Conservation (phyloP, 2,329 filamentous ascomycete genomes). For the Colletotrichum sp. region DNA sequence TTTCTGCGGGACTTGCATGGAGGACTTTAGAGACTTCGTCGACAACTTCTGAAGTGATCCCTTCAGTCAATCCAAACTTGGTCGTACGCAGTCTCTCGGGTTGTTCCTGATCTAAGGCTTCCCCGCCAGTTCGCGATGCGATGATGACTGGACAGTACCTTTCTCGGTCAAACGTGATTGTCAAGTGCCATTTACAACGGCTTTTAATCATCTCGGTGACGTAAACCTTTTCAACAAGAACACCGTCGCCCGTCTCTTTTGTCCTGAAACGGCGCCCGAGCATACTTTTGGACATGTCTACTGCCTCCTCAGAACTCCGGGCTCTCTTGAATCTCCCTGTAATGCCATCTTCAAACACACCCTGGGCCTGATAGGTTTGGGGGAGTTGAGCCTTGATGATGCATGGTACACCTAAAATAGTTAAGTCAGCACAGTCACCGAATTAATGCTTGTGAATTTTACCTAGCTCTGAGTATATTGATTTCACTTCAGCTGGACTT, state of each 20-base stretch:
- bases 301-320: slow-evolving; percentile 18
- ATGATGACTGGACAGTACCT: slow-evolving; percentile 40
- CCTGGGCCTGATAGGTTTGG: background rate
- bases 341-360: background rate
- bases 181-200: slow-evolving; percentile 43
- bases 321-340: background rate
- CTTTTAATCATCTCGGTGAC: slow-evolving; percentile 36
- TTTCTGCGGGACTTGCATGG: background rate
- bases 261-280: slow-evolving; percentile 7
- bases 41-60: slow-evolving; percentile 30
- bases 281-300: slow-evolving; percentile 24
- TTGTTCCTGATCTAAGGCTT: slow-evolving; percentile 11
- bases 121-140: slow-evolving; percentile 31
- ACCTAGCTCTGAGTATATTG: slow-evolving; percentile 29
- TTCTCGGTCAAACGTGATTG: slow-evolving; percentile 49
- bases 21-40: background rate
- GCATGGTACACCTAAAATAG: slow-evolving; percentile 24
- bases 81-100: slow-evolving; percentile 22
- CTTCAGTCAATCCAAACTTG: slow-evolving; percentile 28
- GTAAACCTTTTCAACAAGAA: slow-evolving; percentile 35
- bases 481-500: slow-evolving; percentile 25
- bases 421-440: background rate
- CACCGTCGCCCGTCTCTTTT: background rate
- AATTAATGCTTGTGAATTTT: background rate
- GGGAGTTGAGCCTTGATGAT: slow-evolving; percentile 23